phyloP scores from a whole-genome alignment of 2,329 filamentous ascomycete genomes.

The Aspergillus quadricinctus region DNA sequence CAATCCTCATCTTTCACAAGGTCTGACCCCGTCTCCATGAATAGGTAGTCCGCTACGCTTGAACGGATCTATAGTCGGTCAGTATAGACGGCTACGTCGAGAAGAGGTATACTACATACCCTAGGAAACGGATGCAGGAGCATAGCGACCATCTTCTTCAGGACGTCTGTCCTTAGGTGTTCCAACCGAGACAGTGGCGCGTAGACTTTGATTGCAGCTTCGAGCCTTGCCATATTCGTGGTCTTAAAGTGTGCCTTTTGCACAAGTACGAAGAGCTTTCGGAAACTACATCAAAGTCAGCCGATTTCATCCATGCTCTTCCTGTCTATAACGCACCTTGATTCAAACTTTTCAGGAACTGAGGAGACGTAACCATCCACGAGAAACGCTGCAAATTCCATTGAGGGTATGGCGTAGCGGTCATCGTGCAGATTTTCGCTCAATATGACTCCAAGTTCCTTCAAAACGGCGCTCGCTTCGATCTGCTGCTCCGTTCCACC shows the following conservation, averaged over 20 bases:
- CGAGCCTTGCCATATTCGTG: slow-evolving; percentile 74
- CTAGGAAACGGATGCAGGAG: slow-evolving; percentile 78
- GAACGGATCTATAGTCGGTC: slow-evolving; percentile 30
- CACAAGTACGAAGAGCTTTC: slow-evolving; percentile 62
- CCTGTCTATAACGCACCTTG: slow-evolving; percentile 23
- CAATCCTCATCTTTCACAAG: slow-evolving; percentile 32
- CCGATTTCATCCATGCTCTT: background rate
- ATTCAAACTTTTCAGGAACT: slow-evolving; percentile 43
- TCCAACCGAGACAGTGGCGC: slow-evolving; percentile 59
- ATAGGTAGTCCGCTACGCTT: slow-evolving; percentile 34
- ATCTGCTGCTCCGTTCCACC: slow-evolving; percentile 25
- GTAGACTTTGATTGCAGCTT: slow-evolving; percentile 77
- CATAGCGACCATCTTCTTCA: slow-evolving; percentile 67
- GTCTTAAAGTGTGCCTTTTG: slow-evolving; percentile 81
- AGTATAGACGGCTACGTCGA: background rate
- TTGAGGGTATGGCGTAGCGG: slow-evolving; percentile 65
- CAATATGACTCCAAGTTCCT: slow-evolving; percentile 53
- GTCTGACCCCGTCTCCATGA: slow-evolving; percentile 28
- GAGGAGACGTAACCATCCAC: slow-evolving; percentile 54
- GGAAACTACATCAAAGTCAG: slow-evolving; percentile 39
- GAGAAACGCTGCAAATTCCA: slow-evolving; percentile 75
- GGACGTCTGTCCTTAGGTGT: slow-evolving; percentile 51
- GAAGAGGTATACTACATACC: slow-evolving; percentile 45
- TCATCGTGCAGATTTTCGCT: slow-evolving; percentile 56
- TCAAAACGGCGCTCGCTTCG: slow-evolving; percentile 45